Base-by-base conservation (phyloP, 2,329 filamentous ascomycete genomes). In the Trichoderma koningii region DNA sequence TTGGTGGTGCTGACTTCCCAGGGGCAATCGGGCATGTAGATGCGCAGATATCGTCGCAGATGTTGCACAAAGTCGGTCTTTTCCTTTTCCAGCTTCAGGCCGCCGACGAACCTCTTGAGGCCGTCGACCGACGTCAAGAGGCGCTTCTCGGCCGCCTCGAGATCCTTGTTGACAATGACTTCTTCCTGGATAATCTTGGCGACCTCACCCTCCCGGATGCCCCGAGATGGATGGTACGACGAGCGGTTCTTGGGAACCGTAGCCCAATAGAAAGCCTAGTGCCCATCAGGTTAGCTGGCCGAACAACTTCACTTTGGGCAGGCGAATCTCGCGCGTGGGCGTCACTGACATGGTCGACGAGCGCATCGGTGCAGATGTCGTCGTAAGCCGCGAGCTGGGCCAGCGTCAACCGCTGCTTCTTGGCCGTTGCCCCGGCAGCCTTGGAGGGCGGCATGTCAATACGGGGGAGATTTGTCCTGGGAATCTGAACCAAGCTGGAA, bases 1-100 rank as follows among this genome's bases (percentile, higher is more conserved):
- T 98, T 98, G 42, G 95, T 98, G 19, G 91, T 90, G 70, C 80
- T 84, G 59, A 99, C 93, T 76, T 99, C 95, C 78, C 95, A 98
- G 0, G 94, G 92, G 73, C 92, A 97, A 71, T 98, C 94, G 4
- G 93, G 91, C 47, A 94, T 83, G 79, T 98, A 98, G 68, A 97
- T 94, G 68, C 91, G 89, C 74, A 96, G 87, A 77, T 99, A 99
- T 71, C 93, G 92, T 69, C 90, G 90, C 69, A 98, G 81, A 75
- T 99, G 95, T 28, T 86, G 85, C 69, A 85, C 85, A 74, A 98
- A 98, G 76, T 96, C 92, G 53, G 93, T 89, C 77, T 89, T 91
- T 75, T 97, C 93, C 71, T 89, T 89, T 61, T 88, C 84, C 1
- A 89, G 91, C 71, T 85, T 88, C 30, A 98, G 82, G 47, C 79